Conservation (phyloP, 2,329 filamentous ascomycete species). For the Alternaria sp. region DNA sequence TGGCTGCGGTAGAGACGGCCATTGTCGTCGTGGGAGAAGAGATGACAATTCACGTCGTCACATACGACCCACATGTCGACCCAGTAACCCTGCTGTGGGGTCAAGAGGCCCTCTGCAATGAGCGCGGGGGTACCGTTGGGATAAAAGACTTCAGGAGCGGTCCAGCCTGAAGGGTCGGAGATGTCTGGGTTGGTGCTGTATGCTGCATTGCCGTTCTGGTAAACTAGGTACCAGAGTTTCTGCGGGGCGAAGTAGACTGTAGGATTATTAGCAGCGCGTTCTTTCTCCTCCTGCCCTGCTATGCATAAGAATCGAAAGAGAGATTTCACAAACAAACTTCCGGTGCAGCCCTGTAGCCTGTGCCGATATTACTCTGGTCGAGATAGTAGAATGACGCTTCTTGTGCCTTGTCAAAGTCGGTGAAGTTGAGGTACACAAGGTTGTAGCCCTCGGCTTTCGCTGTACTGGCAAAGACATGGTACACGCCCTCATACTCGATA, state of each 20-base stretch:
- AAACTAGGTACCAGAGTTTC: constrained; percentile 56
- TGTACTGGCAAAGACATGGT: constrained; percentile 56
- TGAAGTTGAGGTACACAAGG: constrained; percentile 55
- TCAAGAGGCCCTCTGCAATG: constrained; percentile 43
- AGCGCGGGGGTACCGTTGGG: constrained; percentile 41
- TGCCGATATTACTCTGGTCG: constrained; percentile 50
- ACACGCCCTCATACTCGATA: constrained; percentile 51
- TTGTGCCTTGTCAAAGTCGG: constrained; percentile 46
- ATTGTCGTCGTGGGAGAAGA: constrained; percentile 56
- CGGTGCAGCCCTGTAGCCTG: constrained; percentile 54
- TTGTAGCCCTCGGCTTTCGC: constrained; percentile 51
- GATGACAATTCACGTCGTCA: constrained; percentile 49
- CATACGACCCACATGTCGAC: constrained; percentile 58
- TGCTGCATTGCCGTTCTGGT: constrained; percentile 55
- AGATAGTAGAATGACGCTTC: constrained; percentile 52
- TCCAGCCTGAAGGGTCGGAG: constrained; percentile 53
- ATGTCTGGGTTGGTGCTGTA: constrained; percentile 56
- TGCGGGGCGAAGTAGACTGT: constrained; percentile 54
- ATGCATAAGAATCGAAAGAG: not conserved
- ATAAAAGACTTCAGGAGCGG: constrained; percentile 51
- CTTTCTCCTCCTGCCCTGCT: not conserved
- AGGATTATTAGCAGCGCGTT: not conserved
- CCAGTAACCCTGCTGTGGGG: constrained; percentile 50
- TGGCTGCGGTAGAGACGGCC: constrained; percentile 54
- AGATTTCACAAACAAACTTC: constrained; percentile 40